Evolutionary conservation across 306 rosid genomes (phyloP), one percentile per base, ranked within the genome.

Genomic region (Ochetophila trinervis): DNA sequence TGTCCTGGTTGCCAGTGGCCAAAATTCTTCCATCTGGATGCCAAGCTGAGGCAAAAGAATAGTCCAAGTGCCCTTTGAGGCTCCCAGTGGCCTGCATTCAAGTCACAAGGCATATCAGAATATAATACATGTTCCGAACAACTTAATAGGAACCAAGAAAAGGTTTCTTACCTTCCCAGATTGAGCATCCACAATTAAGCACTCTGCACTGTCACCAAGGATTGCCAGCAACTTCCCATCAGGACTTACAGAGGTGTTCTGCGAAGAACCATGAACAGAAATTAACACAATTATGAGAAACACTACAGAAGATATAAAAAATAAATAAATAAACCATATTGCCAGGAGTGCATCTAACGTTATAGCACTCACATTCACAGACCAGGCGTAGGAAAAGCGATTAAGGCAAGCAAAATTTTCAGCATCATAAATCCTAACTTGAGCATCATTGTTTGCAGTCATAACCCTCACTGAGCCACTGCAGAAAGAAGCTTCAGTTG

Each of bases 1-100:
- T 90, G 80, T 94, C 99, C 80, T 94, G 99, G 70, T 90, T 94
- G 54, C 99, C 99, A 1, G 97, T 90, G 34, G 99, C 99, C 72
- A 94, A 75, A 50, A 86, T 86, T 48, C 32, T 77, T 40, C 96
- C 96, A 63, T 94, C 83, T 8, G 97, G 99, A 80, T 94, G 97
- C 99, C 99, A 94, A 5, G 97, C 99, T 0, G 97, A 94, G 19
- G 99, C 66, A 61, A 94, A 94, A 32, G 88, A 88, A 65, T 94
- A 90, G 78, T 90, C 99, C 76, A 86, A 72, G 81, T 94, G 99
- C 58, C 99, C 99, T 73, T 74, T 86, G 22, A 94, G 86, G 69
- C 57, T 86, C 21, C 78, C 91, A 2, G 71, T 66, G 53, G 83
- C 77, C 97, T 94, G 1, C 44, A 60, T 63, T 56, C 35, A 53